Conservation (phyloP, 108 stramenopile species). For the Fragilaria crotonensis region DNA sequence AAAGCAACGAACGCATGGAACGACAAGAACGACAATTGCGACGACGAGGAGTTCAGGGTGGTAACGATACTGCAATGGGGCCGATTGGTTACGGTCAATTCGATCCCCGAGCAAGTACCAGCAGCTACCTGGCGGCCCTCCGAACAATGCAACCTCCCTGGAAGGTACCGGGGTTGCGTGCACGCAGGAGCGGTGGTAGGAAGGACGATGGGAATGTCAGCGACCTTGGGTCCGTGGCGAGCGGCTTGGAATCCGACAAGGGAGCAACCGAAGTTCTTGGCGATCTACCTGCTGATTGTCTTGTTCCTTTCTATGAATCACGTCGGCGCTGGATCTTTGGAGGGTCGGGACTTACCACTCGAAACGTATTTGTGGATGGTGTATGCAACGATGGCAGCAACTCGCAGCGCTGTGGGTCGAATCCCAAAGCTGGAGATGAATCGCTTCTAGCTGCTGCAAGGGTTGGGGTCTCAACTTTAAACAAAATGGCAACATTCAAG, state of each 20-base stretch:
- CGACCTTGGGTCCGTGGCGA: too few relatives aligned
- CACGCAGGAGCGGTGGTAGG: not conserved
- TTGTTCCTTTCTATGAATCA: conserved; percentile 78
- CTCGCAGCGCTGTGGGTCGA: conserved; percentile 42
- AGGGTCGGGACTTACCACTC: conserved; percentile 53
- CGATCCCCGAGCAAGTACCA: conserved; percentile 42
- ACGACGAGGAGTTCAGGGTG: conserved; percentile 8
- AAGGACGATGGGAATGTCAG: too few relatives aligned
- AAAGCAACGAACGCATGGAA: conserved; percentile 53
- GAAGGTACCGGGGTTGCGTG: conserved; percentile 20
- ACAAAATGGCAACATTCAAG: conserved; percentile 40
- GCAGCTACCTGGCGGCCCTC: conserved; percentile 49
- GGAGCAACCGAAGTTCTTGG: conserved; percentile 14
- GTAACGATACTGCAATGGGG: conserved; percentile 2
- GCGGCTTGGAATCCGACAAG: not conserved
- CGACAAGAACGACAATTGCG: conserved; percentile 49
- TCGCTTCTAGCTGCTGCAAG: conserved; percentile 49
- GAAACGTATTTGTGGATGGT: conserved; percentile 64
- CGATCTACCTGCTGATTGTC: conserved; percentile 49
- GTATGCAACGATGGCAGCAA: conserved; percentile 75
- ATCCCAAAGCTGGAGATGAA: conserved; percentile 28
- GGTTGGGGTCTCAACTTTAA: conserved; percentile 58
- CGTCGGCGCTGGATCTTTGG: conserved; percentile 80
- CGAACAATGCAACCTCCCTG: conserved; percentile 62
- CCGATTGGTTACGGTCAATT: conserved; percentile 56